Percentiles rank a stretch among this genome's conserved stretches.
These are phyloP conservation scores for Zoysia japonica DNA, from an alignment of 176 grass and related monocot genomes.

Conservation along the genomic window DNA sequence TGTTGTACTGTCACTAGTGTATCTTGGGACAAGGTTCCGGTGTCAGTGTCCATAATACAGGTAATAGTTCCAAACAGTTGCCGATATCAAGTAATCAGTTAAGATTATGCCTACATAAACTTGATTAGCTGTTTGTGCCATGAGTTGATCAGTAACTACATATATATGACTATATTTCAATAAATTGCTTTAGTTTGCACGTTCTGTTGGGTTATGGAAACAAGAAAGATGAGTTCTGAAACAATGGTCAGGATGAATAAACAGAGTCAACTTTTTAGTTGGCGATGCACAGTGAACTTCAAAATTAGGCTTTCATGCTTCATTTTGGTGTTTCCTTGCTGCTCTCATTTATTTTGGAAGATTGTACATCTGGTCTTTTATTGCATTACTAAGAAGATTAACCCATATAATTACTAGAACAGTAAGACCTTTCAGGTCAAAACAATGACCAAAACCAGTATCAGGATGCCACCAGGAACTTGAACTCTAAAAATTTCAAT, in stretches of 20 bases:
- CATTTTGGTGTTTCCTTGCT: conserved; percentile 9
- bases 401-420: too few species aligned
- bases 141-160: background rate
- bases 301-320: background rate
- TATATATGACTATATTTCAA: background rate
- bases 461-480: too few species aligned
- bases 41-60: background rate
- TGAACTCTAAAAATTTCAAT: too few species aligned
- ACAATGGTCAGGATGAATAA: too few species aligned
- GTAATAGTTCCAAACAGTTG: background rate
- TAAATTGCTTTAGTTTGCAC: background rate
- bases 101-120: background rate
- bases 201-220: background rate
- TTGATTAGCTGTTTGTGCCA: background rate
- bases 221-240: background rate
- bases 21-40: background rate
- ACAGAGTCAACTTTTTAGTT: too few species aligned
- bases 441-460: too few species aligned
- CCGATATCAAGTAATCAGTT: background rate
- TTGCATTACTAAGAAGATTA: background rate
- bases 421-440: too few species aligned
- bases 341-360: background rate
- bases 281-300: background rate
- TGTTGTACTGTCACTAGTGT: background rate
- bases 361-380: background rate